A percentile compares a stretch with the other conserved stretches of the same genome.
Conservation (phyloP, 2,329 filamentous ascomycete species). For the Botrytis hyacinthi region DNA sequence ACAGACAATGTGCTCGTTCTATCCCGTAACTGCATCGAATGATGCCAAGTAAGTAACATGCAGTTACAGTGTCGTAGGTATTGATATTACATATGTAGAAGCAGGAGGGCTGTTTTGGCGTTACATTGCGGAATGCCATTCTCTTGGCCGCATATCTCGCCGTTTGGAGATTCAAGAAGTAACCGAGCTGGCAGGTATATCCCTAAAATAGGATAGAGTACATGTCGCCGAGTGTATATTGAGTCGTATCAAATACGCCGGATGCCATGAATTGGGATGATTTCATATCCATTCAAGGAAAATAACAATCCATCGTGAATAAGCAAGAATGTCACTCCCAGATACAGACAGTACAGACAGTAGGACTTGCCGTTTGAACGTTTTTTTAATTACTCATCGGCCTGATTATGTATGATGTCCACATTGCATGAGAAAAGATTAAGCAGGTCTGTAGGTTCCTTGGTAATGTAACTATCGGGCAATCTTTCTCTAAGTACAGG, state of each 20-base stretch:
- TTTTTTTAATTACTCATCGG: not conserved
- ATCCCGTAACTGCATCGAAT: not conserved
- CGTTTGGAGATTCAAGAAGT: not conserved
- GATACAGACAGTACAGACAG: not conserved
- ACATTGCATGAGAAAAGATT: not conserved
- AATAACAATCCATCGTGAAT: not conserved
- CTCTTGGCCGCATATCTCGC: not conserved
- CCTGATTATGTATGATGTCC: not conserved
- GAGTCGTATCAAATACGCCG: not conserved
- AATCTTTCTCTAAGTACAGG: not conserved
- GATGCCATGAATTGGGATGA: not conserved
- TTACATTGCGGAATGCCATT: not conserved
- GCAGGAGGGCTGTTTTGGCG: not conserved
- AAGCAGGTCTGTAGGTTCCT: not conserved
- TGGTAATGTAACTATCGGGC: not conserved
- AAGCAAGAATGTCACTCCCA: not conserved
- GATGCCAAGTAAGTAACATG: not conserved
- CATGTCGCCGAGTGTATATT: not conserved
- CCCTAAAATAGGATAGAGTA: not conserved
- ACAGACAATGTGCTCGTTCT: not conserved
- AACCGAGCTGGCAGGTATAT: not conserved
- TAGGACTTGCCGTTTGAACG: not conserved
- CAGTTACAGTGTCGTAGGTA: conserved; percentile 1
- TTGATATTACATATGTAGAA: not conserved
- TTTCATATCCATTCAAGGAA: not conserved